Evolutionary conservation across 495 filamentous ascomycete genomes (phyloP), one percentile per base, ranked within the genome.

Genomic region (Daldinia childiae): DNA sequence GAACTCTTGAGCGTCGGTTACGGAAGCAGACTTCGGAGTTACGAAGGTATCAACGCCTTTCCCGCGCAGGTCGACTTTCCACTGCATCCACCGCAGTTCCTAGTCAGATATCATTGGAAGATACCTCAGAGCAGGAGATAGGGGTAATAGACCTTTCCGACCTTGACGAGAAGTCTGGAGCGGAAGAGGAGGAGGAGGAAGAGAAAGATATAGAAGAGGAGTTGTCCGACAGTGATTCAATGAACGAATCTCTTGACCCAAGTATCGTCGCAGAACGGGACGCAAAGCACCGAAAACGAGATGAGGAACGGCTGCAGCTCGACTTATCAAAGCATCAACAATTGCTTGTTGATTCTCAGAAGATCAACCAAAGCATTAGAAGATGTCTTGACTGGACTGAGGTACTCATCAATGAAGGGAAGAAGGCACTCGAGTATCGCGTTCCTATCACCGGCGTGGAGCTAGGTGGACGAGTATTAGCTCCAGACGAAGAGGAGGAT

Each of bases 351-450:
- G 94, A 97, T 77, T 94, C 90, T 63, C 92, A 97, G 74, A 95
- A 91, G 78, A 92, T 98, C 82, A 98, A 98, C 77, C 91, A 95
- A 73, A 95, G 92, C 73, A 83, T 99, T 3, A 94, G 92, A 76
- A 86, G 93, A 29, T 99, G 95, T 77, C 83, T 97, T 24, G 87
- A 87, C 24, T 92, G 91, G 86, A 93, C 94, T 0, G 95, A 99
- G 72, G 90, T 91, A 65, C 84, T 99, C 39, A 97, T 99, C 73
- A 89, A 85, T 34, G 93, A 97, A 61, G 95, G 90, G 27, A 91
- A 90, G 72, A 93, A 90, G 73, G 95, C 95, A 1, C 86, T 99
- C 9, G 91, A 90, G 51, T 96, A 95, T 72, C 83, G 86, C 39
- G 91, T 97, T 17, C 85, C 85, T 9, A 86, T 90, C 19, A 90